Base-by-base conservation (phyloP, 1,284 basidiomycete species). In the Ceratobasidium sp. region DNA sequence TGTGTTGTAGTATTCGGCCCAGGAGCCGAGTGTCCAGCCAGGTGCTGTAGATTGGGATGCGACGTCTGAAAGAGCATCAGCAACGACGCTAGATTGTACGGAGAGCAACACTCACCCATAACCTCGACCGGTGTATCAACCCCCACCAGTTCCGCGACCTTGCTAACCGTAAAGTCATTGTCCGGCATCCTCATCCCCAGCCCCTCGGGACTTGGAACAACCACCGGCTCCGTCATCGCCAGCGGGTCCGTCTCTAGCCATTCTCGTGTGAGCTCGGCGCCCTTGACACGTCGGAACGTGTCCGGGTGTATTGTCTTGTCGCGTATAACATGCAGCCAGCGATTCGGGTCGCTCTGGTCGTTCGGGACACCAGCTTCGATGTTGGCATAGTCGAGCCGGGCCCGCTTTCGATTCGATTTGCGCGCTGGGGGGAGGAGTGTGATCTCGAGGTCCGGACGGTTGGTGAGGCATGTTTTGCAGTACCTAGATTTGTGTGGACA, bases 1-100 rank as follows among this genome's bases (percentile, higher is more conserved):
- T 22, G 87, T 85, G 74, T 87, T 85, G 80, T 92, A 93, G 81
- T 99, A 98, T 74, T 91, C 89, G 1, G 92, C 93, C 97, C 97
- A 99, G 81, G 90, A 92, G 11, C 87, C 89, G 9, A 99, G 84
- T 9, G 91, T 94, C 96, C 97, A 98, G 7, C 91, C 91, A 5
- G 90, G 88, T 5, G 88, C 85, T 46, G 90, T 92, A 0, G 91
- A 90, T 80, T 96, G 95, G 0, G 92, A 88, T 22, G 91, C 89
- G 65, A 95, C 93, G 81, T 96, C 94, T 94, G 78, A 53, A 74
- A 48, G 46, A 53, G 66, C 65, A 72, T 58, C 62, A 76, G 72
- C 62, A 76, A 76, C 62, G 51, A 48, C 41, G 24, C 13, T 37
- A 29, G 11, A 46, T 2, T 73, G n/a, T 49, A 68, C 34, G 72